phyloP scores from a whole-genome alignment of 805 yeast genomes.

The Hyphopichia homilentoma region DNA sequence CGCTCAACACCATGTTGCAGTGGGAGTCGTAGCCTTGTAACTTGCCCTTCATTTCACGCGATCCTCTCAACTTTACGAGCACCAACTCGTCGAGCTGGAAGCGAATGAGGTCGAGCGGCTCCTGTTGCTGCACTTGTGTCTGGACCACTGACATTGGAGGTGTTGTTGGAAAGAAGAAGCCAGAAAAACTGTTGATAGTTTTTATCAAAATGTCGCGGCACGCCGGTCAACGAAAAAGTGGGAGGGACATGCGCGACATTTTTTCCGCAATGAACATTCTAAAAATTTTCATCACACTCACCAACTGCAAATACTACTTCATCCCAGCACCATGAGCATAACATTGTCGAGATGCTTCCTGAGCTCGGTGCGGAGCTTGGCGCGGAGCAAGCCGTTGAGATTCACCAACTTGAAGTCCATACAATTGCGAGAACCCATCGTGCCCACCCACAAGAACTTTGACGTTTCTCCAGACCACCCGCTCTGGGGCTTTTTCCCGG shows the following conservation, averaged over 20 bases:
- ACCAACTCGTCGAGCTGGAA: slow-evolving; percentile 83
- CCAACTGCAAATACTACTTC: background rate
- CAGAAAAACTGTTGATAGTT: background rate
- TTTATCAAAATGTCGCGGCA: too few species aligned
- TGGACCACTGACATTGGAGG: slow-evolving; percentile 28
- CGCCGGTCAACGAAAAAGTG: too few species aligned
- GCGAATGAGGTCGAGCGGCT: slow-evolving; percentile 89
- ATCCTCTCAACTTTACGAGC: slow-evolving; percentile 87
- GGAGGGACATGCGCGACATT: too few species aligned
- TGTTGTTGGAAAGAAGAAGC: background rate
- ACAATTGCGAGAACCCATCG: slow-evolving; percentile 72
- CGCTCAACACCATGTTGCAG: slow-evolving; percentile 92
- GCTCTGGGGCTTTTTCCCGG: slow-evolving; percentile 83
- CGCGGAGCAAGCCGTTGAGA: slow-evolving; percentile 32
- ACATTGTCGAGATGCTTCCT: slow-evolving; percentile 18
- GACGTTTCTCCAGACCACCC: slow-evolving; percentile 84
- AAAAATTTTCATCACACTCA: background rate
- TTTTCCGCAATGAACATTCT: too few species aligned
- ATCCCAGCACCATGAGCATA: background rate
- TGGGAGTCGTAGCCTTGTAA: slow-evolving; percentile 95
- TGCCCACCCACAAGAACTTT: slow-evolving; percentile 75
- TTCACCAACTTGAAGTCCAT: slow-evolving; percentile 32
- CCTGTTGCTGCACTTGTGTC: slow-evolving; percentile 36
- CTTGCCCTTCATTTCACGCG: slow-evolving; percentile 85
- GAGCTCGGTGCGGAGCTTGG: slow-evolving; percentile 28